Evolutionary conservation across 768 basidiomycete species (phyloP).

Genomic region (Russula earlei): DNA sequence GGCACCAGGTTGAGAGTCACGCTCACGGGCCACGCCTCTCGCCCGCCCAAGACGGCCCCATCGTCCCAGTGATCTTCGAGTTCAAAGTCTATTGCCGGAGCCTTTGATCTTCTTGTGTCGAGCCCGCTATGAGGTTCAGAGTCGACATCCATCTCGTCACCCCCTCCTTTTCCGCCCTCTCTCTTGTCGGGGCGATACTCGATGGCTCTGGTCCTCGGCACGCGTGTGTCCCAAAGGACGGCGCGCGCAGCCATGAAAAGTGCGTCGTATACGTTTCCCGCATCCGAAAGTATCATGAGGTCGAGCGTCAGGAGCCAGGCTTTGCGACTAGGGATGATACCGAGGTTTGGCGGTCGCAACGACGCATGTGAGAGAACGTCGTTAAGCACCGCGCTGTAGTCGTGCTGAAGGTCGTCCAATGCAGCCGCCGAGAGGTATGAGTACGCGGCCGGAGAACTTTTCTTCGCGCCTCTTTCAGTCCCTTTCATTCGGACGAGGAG

Average conservation of each 20-base stretch:
- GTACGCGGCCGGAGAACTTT: slow-evolving; percentile 75
- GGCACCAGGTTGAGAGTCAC: slow-evolving; percentile 67
- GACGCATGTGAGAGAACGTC: slow-evolving; percentile 58
- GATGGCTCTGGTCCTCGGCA: slow-evolving; percentile 62
- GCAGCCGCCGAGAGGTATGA: slow-evolving; percentile 52
- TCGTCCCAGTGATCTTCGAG: slow-evolving; percentile 84
- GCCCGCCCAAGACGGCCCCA: slow-evolving; percentile 53
- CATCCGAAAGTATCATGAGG: slow-evolving; percentile 60
- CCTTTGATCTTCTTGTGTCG: slow-evolving; percentile 40
- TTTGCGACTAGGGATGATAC: slow-evolving; percentile 41
- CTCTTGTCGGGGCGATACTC: slow-evolving; percentile 48
- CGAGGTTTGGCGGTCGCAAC: slow-evolving; percentile 55
- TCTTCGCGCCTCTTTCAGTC: slow-evolving; percentile 29
- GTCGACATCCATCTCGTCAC: slow-evolving; percentile 51
- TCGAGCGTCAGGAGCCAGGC: slow-evolving; percentile 74
- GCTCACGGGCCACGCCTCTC: slow-evolving; percentile 65
- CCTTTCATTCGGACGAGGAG: too few species aligned
- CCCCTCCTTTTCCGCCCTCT: slow-evolving; percentile 20
- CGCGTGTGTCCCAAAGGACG: slow-evolving; percentile 72
- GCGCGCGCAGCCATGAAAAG: slow-evolving; percentile 72
- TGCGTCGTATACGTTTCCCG: slow-evolving; percentile 69
- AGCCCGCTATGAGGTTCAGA: slow-evolving; percentile 40
- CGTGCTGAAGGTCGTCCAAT: slow-evolving; percentile 70
- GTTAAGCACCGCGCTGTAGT: slow-evolving; percentile 54
- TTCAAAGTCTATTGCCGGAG: slow-evolving; percentile 69